Conservation (phyloP, 2,329 filamentous ascomycete genomes). For the Myriangium duriaei region DNA sequence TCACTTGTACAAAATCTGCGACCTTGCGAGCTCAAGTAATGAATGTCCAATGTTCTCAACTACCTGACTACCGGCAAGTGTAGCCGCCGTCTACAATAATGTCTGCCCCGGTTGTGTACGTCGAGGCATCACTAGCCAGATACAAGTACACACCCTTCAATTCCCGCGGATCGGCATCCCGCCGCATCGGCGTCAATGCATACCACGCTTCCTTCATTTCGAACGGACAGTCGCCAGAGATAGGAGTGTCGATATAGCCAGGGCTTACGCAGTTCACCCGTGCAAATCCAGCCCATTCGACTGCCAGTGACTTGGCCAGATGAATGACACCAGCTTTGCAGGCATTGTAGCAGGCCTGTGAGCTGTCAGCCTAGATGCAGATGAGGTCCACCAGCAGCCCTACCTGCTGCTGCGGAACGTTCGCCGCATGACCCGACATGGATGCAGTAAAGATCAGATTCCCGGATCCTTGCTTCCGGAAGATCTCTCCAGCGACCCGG, state of each 20-base stretch:
- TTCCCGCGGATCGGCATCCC: constrained; percentile 22
- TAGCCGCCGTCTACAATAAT: constrained; percentile 24
- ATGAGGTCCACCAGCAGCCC: no score
- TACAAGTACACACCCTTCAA: constrained; percentile 24
- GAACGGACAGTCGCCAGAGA: no score
- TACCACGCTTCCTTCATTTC: constrained; percentile 39
- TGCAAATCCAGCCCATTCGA: constrained; percentile 46
- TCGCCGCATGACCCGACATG: constrained; percentile 25
- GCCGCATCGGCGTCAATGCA: constrained; percentile 38
- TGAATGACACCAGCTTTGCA: constrained; percentile 45
- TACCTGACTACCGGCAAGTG: constrained; percentile 23
- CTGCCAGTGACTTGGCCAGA: constrained; percentile 42
- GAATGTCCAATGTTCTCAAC: no score
- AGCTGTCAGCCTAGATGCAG: no score
- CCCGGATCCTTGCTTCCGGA: constrained; percentile 32
- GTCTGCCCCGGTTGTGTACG: constrained; percentile 23
- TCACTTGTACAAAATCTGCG: no score
- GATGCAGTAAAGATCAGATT: constrained; percentile 37
- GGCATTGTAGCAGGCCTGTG: constrained; percentile 44
- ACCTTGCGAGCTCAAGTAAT: no score
- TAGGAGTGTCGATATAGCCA: constrained; percentile 44
- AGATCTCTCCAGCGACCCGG: constrained; percentile 29
- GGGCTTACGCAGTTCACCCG: constrained; percentile 44
- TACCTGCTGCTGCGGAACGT: constrained; percentile 40
- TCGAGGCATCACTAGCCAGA: constrained; percentile 22